Percentiles rank a stretch among this genome's conserved stretches.
Conservation (phyloP, 768 basidiomycete species). For the Panaeolus cyanescens region DNA sequence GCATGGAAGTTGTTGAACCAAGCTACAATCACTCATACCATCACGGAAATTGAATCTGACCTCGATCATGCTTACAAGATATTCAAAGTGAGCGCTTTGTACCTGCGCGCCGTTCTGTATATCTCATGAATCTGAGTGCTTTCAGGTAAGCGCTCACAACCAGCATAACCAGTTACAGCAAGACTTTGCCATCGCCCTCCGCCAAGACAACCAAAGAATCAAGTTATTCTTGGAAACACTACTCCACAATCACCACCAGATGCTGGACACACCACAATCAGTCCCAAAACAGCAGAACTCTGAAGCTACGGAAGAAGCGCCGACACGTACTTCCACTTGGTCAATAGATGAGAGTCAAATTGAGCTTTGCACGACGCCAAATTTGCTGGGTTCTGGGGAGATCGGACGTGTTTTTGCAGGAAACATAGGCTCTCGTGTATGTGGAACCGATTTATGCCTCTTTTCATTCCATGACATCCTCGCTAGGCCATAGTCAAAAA, state of each 20-base stretch:
- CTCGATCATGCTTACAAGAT: neutral
- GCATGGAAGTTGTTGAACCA: slow-evolving; percentile 3
- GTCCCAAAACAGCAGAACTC: neutral
- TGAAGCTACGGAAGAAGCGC: neutral
- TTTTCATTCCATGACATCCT: neutral
- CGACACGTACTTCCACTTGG: neutral
- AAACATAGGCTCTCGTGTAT: neutral
- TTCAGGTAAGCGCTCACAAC: slow-evolving; percentile 3
- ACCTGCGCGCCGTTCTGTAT: neutral
- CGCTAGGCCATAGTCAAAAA: neutral
- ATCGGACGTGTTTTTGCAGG: neutral
- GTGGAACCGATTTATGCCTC: neutral
- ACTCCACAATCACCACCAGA: neutral
- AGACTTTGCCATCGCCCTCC: neutral
- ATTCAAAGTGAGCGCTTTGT: neutral
- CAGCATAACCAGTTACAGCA: neutral
- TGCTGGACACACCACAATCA: neutral
- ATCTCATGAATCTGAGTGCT: neutral
- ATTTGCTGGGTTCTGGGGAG: neutral
- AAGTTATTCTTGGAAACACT: neutral
- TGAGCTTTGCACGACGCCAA: neutral
- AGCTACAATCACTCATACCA: neutral
- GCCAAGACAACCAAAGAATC: slow-evolving; percentile 1
- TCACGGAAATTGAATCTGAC: neutral
- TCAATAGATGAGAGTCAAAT: neutral